These are phyloP conservation scores for Misopates orontium DNA, from an alignment of 257 asterid genomes.

Conservation along the genomic window DNA sequence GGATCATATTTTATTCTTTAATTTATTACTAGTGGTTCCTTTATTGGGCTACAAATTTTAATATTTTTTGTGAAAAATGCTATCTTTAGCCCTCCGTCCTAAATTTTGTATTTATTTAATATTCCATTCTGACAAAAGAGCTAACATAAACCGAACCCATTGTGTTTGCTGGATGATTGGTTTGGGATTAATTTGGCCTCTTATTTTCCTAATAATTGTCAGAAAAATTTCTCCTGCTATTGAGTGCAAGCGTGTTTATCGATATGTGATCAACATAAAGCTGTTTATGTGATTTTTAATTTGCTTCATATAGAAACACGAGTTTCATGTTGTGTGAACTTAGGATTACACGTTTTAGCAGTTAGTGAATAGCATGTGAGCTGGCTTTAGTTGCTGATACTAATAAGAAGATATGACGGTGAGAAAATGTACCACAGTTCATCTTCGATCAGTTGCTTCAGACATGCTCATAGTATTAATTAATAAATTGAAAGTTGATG, in stretches of 20 bases:
- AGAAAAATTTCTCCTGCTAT: conserved; percentile 21
- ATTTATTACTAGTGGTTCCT: conserved; percentile 67
- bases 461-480: conserved; percentile 10
- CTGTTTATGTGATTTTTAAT: too few species aligned
- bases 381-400: too few species aligned
- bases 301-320: conserved; percentile 19
- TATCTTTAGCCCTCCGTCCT: conserved; percentile 38
- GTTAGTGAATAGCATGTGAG: too few species aligned
- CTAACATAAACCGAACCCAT: conserved; percentile 50
- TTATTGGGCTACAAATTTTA: conserved; percentile 58
- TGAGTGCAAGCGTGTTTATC: background rate
- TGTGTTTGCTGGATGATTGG: conserved; percentile 40
- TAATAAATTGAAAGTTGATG: conserved; percentile 1
- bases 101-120: conserved; percentile 36
- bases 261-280: too few species aligned
- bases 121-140: conserved; percentile 55
- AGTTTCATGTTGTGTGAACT: conserved; percentile 10
- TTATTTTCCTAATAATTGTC: conserved; percentile 22
- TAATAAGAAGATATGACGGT: conserved; percentile 25
- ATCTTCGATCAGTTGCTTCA: background rate
- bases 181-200: conserved; percentile 15
- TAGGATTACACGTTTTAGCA: background rate
- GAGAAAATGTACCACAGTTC: conserved; percentile 4
- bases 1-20: conserved; percentile 42
- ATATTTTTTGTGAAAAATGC: conserved; percentile 30